Conservation (phyloP, 139 green algal genomes). For the Ettlia oleoabundans region DNA sequence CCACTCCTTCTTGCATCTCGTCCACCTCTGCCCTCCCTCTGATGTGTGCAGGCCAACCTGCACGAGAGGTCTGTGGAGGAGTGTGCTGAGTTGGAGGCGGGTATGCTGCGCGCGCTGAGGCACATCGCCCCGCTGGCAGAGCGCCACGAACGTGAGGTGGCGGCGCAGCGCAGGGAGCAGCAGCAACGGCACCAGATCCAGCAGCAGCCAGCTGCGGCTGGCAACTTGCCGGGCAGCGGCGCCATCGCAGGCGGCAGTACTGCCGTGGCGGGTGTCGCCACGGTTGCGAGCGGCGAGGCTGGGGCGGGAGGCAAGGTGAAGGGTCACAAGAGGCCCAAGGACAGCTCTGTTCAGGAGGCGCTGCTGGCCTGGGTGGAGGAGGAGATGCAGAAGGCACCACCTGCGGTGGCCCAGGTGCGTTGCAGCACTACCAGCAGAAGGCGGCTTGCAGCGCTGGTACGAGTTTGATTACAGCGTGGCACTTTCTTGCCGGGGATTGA, state of each 20-base stretch:
- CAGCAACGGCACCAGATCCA: not conserved
- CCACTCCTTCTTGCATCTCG: no score
- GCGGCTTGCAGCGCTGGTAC: not conserved
- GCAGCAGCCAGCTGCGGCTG: no score
- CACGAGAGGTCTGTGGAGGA: constrained; percentile 30
- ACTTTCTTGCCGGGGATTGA: not conserved
- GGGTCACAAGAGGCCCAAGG: constrained; percentile 1
- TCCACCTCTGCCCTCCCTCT: no score
- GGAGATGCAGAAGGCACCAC: not conserved
- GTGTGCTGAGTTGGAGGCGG: constrained; percentile 29
- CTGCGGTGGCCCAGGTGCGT: not conserved
- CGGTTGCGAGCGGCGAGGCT: not conserved
- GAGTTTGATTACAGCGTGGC: not conserved
- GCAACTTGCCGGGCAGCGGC: no score
- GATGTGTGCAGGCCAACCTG: constrained; percentile 22
- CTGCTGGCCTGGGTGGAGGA: not conserved
- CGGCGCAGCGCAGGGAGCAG: not conserved
- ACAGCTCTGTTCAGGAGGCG: not conserved
- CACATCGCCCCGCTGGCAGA: not conserved
- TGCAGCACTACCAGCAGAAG: not conserved
- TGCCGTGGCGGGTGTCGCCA: not conserved
- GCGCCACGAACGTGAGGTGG: no score
- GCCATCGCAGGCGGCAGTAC: not conserved
- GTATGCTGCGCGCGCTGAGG: constrained; percentile 21
- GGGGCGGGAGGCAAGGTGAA: not conserved